Base-by-base conservation (phyloP, 2,329 filamentous ascomycete genomes). In the Alternaria longipes region DNA sequence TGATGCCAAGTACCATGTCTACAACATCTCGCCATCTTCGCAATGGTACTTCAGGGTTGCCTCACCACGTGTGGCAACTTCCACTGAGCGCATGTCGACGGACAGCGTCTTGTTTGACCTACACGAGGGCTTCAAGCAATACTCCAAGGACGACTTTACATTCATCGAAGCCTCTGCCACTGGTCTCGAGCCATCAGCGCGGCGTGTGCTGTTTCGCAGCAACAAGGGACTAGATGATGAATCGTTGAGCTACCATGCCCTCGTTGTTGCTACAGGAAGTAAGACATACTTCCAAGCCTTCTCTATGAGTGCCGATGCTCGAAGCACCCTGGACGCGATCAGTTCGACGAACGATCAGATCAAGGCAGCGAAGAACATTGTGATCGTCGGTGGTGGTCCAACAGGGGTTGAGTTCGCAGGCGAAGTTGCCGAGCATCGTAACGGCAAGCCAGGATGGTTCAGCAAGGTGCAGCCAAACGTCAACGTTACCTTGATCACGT, bases 241-340 rank as follows among this genome's bases (percentile, higher is more conserved):
- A 47, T 70, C 66, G 30, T 63, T 87, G 11, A 56, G 76, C 3
- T 88, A 85, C 70, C 82, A 87, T 65, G 82, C 84, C n/a, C 78
- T 88, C 3, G 78, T 88, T 50, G 83, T 88, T 59, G 85, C 85
- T 8, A 86, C 85, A 1, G 86, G 86, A 8, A 82, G 83, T 40
- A 80, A 70, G 12, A 84, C 85, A 1, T 73, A 79, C 9, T 78
- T 81, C 26, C 77, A 81, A 0, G 74, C 81, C 4, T 77, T 84
- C 53, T 84, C 83, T 24, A 72, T 80, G 12, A 79, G 82, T 42
- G 79, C 76, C 34, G 59, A 62, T 49, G 64, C 65, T 8, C 64
- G 68, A 44, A 63, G 62, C 3, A 71, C 70, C 1, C 46, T 74
- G 12, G 63, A 70, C 11, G 70, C 79, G 3, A 65, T 83, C 36